A percentile compares a stretch with the other conserved stretches of the same genome.
These are phyloP conservation scores for Aspergillus haitiensis DNA, from an alignment of 495 filamentous ascomycete genomes.

Conservation along the genomic window DNA sequence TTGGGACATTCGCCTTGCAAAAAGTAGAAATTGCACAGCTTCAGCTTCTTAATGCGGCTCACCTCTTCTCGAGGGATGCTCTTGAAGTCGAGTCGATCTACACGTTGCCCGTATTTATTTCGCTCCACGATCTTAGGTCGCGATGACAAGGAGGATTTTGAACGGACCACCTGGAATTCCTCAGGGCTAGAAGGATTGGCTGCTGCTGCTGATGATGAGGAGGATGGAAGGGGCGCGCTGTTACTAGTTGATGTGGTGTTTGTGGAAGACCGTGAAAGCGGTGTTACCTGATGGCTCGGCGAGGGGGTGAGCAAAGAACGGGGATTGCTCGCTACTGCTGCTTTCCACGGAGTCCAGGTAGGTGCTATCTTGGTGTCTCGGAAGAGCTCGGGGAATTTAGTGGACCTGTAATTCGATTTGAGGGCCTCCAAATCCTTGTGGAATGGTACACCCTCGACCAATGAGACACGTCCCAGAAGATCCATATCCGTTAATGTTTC, in stretches of 20 bases:
- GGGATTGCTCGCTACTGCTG: constrained; percentile 36
- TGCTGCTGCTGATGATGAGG: constrained; percentile 32
- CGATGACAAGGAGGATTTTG: constrained; percentile 53
- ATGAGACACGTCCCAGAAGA: constrained; percentile 59
- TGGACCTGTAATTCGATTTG: constrained; percentile 55
- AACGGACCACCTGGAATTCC: constrained; percentile 47
- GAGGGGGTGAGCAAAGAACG: constrained; percentile 42
- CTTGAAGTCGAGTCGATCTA: constrained; percentile 57
- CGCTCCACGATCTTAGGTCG: constrained; percentile 57
- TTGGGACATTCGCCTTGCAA: constrained; percentile 72
- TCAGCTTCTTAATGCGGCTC: constrained; percentile 63
- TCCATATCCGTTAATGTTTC: constrained; percentile 53
- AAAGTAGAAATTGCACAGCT: constrained; percentile 85
- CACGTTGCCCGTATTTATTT: constrained; percentile 72
- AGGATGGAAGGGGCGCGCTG: constrained; percentile 26
- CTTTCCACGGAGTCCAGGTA: constrained; percentile 42
- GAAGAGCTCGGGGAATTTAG: constrained; percentile 66
- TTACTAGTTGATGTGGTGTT: constrained; percentile 42
- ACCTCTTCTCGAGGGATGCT: constrained; percentile 59
- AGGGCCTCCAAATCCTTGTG: constrained; percentile 60
- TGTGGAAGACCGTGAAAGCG: constrained; percentile 43
- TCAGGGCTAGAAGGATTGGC: constrained; percentile 35
- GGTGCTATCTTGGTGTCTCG: constrained; percentile 60
- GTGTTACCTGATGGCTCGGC: constrained; percentile 40
- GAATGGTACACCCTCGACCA: constrained; percentile 74